phyloP scores from a whole-genome alignment of 257 asterid genomes.

The Agastache rugosa region DNA sequence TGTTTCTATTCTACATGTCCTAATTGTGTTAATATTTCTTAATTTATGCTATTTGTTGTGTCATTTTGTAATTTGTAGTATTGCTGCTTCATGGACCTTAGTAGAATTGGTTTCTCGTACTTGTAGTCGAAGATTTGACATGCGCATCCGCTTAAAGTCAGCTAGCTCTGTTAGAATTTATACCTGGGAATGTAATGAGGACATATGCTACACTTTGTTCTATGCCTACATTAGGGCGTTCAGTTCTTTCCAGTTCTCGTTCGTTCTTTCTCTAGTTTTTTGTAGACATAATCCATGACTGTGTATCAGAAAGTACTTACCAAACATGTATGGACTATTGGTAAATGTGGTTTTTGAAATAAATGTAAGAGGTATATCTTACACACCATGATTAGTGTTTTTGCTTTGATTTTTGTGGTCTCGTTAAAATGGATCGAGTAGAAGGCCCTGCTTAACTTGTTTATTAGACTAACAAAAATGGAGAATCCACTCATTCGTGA shows the following conservation, averaged over 20 bases:
- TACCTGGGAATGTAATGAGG: background rate
- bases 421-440: background rate
- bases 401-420: background rate
- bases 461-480: background rate
- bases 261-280: no score
- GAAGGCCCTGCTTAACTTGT: conserved; percentile 1
- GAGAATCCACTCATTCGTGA: background rate
- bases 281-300: background rate
- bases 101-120: background rate
- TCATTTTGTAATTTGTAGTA: background rate
- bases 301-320: background rate
- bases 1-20: conserved; percentile 33
- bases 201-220: background rate
- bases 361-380: background rate
- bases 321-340: background rate
- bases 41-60: background rate
- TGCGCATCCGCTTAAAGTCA: no score
- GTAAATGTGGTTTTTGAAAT: background rate
- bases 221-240: conserved; percentile 7
- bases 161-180: no score
- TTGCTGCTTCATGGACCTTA: conserved; percentile 12
- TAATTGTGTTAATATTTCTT: background rate
- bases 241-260: conserved; percentile 4
- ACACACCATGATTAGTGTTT: background rate
- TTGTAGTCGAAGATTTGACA: no score